Evolutionary conservation across 1,284 basidiomycete species (phyloP).

Genomic region (Pterula multifida): DNA sequence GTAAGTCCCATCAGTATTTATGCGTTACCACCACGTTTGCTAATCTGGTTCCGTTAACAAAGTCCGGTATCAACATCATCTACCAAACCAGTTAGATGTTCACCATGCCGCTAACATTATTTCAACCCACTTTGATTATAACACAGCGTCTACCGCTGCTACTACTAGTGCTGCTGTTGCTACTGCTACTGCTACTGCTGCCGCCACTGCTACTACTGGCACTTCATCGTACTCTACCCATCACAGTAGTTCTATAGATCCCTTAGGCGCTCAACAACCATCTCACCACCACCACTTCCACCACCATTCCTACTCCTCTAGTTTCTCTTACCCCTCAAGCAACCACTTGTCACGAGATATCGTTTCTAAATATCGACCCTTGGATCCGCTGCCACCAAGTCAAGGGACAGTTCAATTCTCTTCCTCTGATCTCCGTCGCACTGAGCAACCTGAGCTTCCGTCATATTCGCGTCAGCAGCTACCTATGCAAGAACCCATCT

Average conservation of each 20-base stretch:
- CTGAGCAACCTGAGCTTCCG: background rate
- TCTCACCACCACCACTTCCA: background rate
- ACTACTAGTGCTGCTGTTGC: background rate
- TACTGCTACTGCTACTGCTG: too few species aligned
- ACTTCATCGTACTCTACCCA: background rate
- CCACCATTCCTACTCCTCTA: background rate
- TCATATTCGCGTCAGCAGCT: background rate
- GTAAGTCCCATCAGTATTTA: conserved; percentile 33
- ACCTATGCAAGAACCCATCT: background rate
- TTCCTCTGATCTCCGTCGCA: background rate
- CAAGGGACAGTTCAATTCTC: background rate
- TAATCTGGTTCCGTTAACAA: conserved; percentile 35
- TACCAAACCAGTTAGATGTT: conserved; percentile 33
- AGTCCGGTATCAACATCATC: conserved; percentile 53
- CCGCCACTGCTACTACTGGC: background rate
- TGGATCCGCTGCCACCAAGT: background rate
- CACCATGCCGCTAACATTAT: conserved; percentile 33
- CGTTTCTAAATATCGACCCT: background rate
- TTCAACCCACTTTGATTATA: conserved; percentile 35
- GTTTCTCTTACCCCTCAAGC: background rate
- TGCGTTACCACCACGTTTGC: conserved; percentile 24
- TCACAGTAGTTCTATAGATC: background rate
- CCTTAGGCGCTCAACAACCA: background rate
- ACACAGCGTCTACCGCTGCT: conserved; percentile 4
- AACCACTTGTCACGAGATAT: background rate